These are phyloP conservation scores for Mycosphaerelloides madeirae DNA, from an alignment of 2,329 filamentous ascomycete species.

Conservation along the genomic window DNA sequence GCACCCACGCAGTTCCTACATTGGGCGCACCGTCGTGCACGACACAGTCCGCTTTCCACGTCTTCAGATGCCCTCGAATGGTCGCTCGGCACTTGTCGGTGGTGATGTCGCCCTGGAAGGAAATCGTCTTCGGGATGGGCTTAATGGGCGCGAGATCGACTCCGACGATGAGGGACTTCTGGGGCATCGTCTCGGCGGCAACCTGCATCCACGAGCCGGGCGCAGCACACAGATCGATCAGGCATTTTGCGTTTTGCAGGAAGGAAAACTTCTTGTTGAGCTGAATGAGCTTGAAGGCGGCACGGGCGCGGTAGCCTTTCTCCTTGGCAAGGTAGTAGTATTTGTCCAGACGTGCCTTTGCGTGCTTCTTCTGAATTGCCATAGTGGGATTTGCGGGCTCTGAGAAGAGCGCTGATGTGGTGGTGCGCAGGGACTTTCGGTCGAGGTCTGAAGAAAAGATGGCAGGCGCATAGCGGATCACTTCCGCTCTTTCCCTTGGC, in stretches of 20 bases:
- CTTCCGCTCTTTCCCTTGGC: no score
- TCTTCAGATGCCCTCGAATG: slow-evolving; percentile 84
- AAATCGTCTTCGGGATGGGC: slow-evolving; percentile 86
- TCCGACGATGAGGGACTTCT: slow-evolving; percentile 83
- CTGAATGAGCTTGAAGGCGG: slow-evolving; percentile 96
- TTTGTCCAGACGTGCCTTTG: slow-evolving; percentile 96
- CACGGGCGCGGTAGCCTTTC: slow-evolving; percentile 92
- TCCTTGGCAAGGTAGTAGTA: slow-evolving; percentile 99
- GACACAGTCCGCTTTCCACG: slow-evolving; percentile 92
- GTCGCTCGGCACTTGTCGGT: slow-evolving; percentile 92
- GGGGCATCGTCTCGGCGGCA: slow-evolving; percentile 89
- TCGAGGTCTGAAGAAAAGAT: no score
- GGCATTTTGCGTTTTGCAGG: slow-evolving; percentile 90
- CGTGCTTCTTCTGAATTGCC: slow-evolving; percentile 98
- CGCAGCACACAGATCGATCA: slow-evolving; percentile 95
- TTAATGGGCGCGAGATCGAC: slow-evolving; percentile 96
- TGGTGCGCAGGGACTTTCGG: no score
- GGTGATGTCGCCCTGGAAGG: slow-evolving; percentile 96
- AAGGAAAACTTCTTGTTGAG: slow-evolving; percentile 99
- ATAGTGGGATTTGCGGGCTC: slow-evolving; percentile 45
- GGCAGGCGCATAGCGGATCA: no score
- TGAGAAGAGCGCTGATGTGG: no score
- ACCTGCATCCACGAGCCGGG: slow-evolving; percentile 98
- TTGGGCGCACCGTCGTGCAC: slow-evolving; percentile 97
- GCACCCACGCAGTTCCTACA: slow-evolving; percentile 95